Percentiles rank a stretch among this genome's conserved stretches.
These are phyloP conservation scores for Russula griseocarnosa DNA, from an alignment of 768 basidiomycete genomes.

Conservation along the genomic window DNA sequence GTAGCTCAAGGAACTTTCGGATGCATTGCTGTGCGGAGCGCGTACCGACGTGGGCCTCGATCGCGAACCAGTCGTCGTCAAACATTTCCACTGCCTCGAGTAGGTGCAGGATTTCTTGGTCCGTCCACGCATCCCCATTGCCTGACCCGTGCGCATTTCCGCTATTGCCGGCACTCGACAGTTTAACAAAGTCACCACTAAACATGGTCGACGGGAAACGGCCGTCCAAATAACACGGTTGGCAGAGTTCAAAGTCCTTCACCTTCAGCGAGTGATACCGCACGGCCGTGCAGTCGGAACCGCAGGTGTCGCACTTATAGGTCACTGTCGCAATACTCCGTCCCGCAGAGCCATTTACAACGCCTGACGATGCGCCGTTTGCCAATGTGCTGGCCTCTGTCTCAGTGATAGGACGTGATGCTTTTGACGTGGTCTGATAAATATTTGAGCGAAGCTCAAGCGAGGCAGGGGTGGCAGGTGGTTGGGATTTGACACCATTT, in stretches of 20 bases:
- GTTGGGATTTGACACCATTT: constrained; percentile 45
- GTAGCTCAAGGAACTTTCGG: constrained; percentile 89
- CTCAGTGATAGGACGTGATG: constrained; percentile 65
- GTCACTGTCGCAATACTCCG: constrained; percentile 40
- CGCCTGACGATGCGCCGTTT: constrained; percentile 46
- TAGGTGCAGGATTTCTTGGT: constrained; percentile 82
- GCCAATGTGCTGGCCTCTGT: constrained; percentile 64
- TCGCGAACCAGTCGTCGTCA: constrained; percentile 92
- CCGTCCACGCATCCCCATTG: constrained; percentile 69
- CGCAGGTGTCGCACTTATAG: constrained; percentile 91
- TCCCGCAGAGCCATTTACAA: constrained; percentile 41
- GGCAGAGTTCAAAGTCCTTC: constrained; percentile 86
- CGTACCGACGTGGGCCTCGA: constrained; percentile 91
- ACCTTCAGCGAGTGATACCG: constrained; percentile 93
- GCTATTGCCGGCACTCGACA: constrained; percentile 43
- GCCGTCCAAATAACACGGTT: constrained; percentile 91
- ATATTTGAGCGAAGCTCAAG: constrained; percentile 85
- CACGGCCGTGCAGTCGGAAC: constrained; percentile 81
- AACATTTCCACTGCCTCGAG: constrained; percentile 98
- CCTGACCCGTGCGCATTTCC: constrained; percentile 38
- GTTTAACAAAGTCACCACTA: constrained; percentile 93
- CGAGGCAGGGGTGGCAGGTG: constrained; percentile 55
- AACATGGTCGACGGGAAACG: constrained; percentile 97
- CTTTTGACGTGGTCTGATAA: constrained; percentile 83
- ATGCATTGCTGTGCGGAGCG: constrained; percentile 93